Base-by-base conservation (phyloP, 495 filamentous ascomycete species). In the Xylaria venustula region DNA sequence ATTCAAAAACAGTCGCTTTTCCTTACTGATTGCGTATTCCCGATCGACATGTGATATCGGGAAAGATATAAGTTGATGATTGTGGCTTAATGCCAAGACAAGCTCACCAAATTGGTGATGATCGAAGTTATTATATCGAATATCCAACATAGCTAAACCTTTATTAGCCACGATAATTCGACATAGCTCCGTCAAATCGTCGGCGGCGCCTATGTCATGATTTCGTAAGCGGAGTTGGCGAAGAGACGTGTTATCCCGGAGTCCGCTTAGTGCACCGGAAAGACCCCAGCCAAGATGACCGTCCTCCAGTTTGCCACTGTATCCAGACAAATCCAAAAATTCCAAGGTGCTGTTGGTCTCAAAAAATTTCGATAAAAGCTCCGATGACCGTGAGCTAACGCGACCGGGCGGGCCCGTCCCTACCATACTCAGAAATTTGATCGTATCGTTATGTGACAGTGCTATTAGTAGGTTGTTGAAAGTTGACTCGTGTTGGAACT, bases 251-350 rank as follows among this genome's bases (percentile, higher is more conserved):
- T 97, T 97, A 52, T 83, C 75, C 58, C 87, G 87, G 58, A 98
- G 76, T 2, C 92, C 91, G 7, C 80, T 81, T 57, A 98, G 76
- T 11, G 92, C 89, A 42, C 87, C 80, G 34, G 89, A 91, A 52
- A 97, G 83, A 3, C 91, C 92, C 61, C 85, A 87, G 19, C 93
- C 92, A 36, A 97, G 86, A 44, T 89, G 86, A 0, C 90, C 88
- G 46, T 91, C 90, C 69, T 97, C 94, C 23, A 97, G 79, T 67
- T 93, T 88, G 7, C 91, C 90, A 63, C 89, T 89, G 69, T 96
- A 94, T 5, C 94, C 94, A 7, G 92, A 94, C 45, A 97, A 85
- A 69, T 97, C 89, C 15, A 98, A 75, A 55, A 86, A 89, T 57
- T 86, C 82, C 12, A 98, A 76, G 0, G 88, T 90, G 9, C 81